Evolutionary conservation across 164 flowering plant genomes (phyloP).

Genomic region (Stephania japonica): DNA sequence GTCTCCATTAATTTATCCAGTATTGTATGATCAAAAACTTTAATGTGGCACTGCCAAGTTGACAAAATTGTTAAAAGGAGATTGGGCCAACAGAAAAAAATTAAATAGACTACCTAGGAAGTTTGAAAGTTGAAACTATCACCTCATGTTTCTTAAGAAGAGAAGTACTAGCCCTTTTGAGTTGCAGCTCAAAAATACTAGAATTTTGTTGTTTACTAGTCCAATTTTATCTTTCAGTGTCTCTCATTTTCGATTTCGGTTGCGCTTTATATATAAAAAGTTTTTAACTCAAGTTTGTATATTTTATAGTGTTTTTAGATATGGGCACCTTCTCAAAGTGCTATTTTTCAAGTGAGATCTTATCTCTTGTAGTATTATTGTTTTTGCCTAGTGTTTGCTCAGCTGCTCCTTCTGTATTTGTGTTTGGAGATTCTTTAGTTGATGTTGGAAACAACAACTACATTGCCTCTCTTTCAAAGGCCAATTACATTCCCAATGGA

Average conservation of each 20-base stretch:
- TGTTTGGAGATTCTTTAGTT: constrained; percentile 80
- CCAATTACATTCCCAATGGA: constrained; percentile 59
- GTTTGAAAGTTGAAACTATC: background rate
- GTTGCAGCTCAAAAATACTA: no score
- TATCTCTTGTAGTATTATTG: background rate
- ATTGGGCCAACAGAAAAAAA: background rate
- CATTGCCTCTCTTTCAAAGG: constrained; percentile 53
- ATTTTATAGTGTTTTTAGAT: background rate
- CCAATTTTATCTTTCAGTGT: no score
- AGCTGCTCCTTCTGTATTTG: constrained; percentile 32
- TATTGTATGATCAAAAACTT: background rate
- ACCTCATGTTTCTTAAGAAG: no score
- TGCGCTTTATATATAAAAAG: no score
- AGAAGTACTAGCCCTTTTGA: no score
- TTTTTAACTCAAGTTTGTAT: background rate
- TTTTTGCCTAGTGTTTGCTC: background rate
- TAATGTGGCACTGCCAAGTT: background rate
- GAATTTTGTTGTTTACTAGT: no score
- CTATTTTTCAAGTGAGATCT: background rate
- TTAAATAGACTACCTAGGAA: constrained; percentile 1
- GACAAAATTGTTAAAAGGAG: background rate
- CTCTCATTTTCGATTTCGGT: no score
- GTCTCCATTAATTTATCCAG: background rate
- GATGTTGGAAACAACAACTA: constrained; percentile 85
- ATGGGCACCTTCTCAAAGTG: background rate